Conservation (phyloP, 805 yeast genomes). For the Kuraishia molischiana region DNA sequence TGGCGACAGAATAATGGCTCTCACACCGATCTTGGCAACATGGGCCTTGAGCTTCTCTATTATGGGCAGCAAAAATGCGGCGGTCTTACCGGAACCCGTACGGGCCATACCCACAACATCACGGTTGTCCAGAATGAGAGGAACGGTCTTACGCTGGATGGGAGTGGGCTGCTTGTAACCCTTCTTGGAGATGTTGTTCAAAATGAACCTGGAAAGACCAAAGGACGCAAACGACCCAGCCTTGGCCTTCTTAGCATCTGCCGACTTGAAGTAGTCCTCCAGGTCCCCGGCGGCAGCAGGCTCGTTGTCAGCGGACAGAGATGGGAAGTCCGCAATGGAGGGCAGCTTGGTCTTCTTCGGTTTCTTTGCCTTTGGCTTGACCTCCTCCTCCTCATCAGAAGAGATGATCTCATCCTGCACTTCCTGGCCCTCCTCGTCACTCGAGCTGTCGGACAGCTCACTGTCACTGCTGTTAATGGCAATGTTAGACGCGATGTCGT, state of each 20-base stretch:
- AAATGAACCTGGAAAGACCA: constrained; percentile 68
- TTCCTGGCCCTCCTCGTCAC: constrained; percentile 22
- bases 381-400: constrained; percentile 38
- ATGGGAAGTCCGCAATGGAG: constrained; percentile 20
- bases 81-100: constrained; percentile 98
- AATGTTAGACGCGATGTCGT: constrained; percentile 55
- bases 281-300: constrained; percentile 15
- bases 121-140: constrained; percentile 73
- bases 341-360: constrained; percentile 8
- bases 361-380: constrained; percentile 13
- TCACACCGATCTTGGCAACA: constrained; percentile 76
- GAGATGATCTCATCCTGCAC: constrained; percentile 44
- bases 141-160: constrained; percentile 92
- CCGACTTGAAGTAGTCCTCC: constrained; percentile 25
- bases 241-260: constrained; percentile 51
- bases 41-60: constrained; percentile 78
- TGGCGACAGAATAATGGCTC: constrained; percentile 88
- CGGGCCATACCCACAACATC: constrained; percentile 99
- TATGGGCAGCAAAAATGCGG: constrained; percentile 89
- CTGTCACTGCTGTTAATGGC: constrained; percentile 24
- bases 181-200: constrained; percentile 64
- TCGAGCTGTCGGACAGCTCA: constrained; percentile 8
- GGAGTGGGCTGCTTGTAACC: constrained; percentile 97
- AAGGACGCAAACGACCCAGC: constrained; percentile 83
- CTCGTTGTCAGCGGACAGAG: constrained; percentile 28